phyloP scores from a whole-genome alignment of 148 eudicot species.

The Rhododendron williamsianum region DNA sequence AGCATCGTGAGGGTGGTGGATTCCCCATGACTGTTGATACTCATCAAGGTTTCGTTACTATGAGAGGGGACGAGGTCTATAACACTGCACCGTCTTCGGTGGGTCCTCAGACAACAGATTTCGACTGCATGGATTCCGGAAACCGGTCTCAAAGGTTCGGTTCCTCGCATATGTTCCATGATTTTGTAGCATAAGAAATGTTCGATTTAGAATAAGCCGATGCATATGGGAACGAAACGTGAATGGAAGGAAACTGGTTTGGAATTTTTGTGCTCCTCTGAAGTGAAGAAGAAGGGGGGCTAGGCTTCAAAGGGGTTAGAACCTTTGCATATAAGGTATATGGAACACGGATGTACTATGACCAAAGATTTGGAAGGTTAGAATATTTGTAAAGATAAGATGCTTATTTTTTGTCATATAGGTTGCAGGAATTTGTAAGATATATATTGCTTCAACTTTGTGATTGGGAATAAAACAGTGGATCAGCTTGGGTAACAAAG shows the following conservation, averaged over 20 bases:
- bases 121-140: slow-evolving; percentile 18
- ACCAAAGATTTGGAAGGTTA: slow-evolving; percentile 15
- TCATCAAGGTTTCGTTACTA: slow-evolving; percentile 14
- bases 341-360: slow-evolving; percentile 18
- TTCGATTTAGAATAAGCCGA: background rate
- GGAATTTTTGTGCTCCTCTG: slow-evolving; percentile 9
- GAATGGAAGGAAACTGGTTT: background rate
- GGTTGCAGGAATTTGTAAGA: slow-evolving; percentile 11
- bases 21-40: slow-evolving; percentile 10
- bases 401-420: slow-evolving; percentile 18
- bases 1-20: slow-evolving; percentile 20
- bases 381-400: slow-evolving; percentile 20
- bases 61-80: slow-evolving; percentile 14
- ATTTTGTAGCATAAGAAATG: slow-evolving; percentile 22
- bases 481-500: slow-evolving; percentile 11
- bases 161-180: slow-evolving; percentile 24
- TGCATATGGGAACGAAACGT: no score
- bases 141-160: slow-evolving; percentile 21
- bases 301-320: slow-evolving; percentile 2
- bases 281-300: background rate
- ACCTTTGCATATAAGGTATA: background rate
- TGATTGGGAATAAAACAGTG: background rate
- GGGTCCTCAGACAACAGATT: slow-evolving; percentile 11
- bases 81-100: slow-evolving; percentile 12
- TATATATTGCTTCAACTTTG: background rate